Evolutionary conservation across 2,329 filamentous ascomycete genomes (phyloP), one percentile per base, ranked within the genome.

Genomic region (Pestalotiopsis sp.): DNA sequence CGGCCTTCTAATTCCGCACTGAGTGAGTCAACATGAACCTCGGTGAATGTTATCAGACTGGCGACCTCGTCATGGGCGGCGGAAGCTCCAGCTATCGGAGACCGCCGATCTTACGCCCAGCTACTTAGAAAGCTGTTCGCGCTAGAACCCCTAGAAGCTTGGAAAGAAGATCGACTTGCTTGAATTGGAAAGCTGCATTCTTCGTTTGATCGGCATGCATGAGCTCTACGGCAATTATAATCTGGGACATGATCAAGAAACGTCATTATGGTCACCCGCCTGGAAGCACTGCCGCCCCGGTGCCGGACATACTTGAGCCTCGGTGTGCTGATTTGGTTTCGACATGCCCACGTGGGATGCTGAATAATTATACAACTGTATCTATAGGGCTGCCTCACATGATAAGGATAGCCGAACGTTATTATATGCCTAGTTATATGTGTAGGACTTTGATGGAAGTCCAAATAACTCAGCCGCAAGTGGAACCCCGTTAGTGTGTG

Each of bases 71-170:
- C 58, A 61, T 61, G 13, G 24, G 22, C 24, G 24, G 22, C 24
- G 39, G 24, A 17, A 38, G 20, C 11, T 20, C 11, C 60, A 40
- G 24, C 26, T 26, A 20, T 63, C 60, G 60, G 60, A 63, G 17
- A 17, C 6, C 38, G 39, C 60, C 60, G 60, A 52, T 24, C 13
- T 26, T 4, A 26, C 60, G 60, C 60, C 60, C 60, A 30, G 60
- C 60, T 63, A 13, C 24, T n/a, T 20, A 11, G 59, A 17, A 10
- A 13, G 26, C 14, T 9, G 4, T 48, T n/a, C 2, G 24, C 38
- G 40, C 60, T 52, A 63, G 38, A 63, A 63, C n/a, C 35, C 17
- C 60, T 62, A 62, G 60, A 62, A 62, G 39, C 60, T 40, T 30
- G 35, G 35, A 39, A n/a, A 61, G 58, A 61, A 61, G 58, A 11